A percentile compares a stretch with the other conserved stretches of the same genome.
These are phyloP conservation scores for Zymoseptoria tritici DNA, from an alignment of 2,329 filamentous ascomycete species.

Conservation along the genomic window DNA sequence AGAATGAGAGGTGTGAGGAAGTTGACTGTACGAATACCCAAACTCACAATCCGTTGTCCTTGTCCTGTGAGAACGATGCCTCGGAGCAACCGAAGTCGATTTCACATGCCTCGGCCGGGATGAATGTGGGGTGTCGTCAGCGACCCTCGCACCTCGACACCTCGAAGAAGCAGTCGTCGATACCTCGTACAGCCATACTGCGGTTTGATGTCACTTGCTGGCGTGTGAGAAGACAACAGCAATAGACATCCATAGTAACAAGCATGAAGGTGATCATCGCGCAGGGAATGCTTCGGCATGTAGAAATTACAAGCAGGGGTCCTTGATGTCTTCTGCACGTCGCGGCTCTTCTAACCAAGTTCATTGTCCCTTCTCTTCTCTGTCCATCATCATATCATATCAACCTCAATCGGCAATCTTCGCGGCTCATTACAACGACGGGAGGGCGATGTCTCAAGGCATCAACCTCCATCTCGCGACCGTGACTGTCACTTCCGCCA, in stretches of 20 bases:
- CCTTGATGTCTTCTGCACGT: not conserved
- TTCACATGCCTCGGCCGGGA: constrained; percentile 1
- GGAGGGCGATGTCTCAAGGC: no score
- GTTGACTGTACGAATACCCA: constrained; percentile 1
- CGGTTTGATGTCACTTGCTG: not conserved
- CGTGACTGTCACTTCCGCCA: no score
- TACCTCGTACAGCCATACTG: no score
- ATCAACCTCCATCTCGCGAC: no score
- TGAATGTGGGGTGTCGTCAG: not conserved
- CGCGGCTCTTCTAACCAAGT: not conserved
- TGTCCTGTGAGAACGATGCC: not conserved
- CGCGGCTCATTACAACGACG: no score
- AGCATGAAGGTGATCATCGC: no score
- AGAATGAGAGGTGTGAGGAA: constrained; percentile 1
- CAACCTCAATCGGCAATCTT: no score
- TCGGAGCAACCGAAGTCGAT: not conserved
- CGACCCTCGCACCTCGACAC: not conserved
- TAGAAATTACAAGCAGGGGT: no score
- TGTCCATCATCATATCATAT: not conserved
- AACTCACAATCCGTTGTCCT: not conserved
- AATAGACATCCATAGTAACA: no score
- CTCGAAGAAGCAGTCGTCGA: not conserved
- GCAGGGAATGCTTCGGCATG: no score
- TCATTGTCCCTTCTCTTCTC: not conserved
- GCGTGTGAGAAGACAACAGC: no score